Percentiles rank a stretch among this genome's conserved stretches.
Conservation (phyloP, 257 asterid species). For the Verbascum thapsus region DNA sequence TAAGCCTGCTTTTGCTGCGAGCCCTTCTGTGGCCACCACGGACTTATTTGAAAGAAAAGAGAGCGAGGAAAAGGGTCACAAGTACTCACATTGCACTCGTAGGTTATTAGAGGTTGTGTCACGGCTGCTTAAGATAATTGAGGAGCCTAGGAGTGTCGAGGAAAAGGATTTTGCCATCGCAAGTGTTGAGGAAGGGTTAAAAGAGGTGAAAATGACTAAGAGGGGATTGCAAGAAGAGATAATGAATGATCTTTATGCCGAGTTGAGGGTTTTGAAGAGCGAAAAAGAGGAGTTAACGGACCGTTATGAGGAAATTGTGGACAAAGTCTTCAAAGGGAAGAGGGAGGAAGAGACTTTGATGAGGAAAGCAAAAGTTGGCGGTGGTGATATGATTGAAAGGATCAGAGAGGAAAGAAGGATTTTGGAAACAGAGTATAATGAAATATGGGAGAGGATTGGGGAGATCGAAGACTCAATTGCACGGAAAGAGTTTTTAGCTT, state of each 20-base stretch:
- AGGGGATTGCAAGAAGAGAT: slow-evolving; percentile 63
- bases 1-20: slow-evolving; percentile 47
- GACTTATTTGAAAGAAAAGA: slow-evolving; percentile 29
- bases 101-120: slow-evolving; percentile 57
- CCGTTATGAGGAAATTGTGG: slow-evolving; percentile 44
- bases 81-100: slow-evolving; percentile 61
- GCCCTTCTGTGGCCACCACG: slow-evolving; percentile 29
- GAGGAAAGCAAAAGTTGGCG: slow-evolving; percentile 43
- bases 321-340: slow-evolving; percentile 35
- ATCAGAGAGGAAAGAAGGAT: slow-evolving; percentile 51
- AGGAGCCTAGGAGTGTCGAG: slow-evolving; percentile 44
- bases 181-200: slow-evolving; percentile 49
- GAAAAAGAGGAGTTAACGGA: slow-evolving; percentile 44
- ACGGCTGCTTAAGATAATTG: slow-evolving; percentile 51
- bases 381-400: slow-evolving; percentile 41
- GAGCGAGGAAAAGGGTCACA: slow-evolving; percentile 45
- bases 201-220: slow-evolving; percentile 57
- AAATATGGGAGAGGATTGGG: slow-evolving; percentile 58
- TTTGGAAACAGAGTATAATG: slow-evolving; percentile 54
- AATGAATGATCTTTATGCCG: slow-evolving; percentile 57
- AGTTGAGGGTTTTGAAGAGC: slow-evolving; percentile 48
- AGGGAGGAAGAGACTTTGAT: slow-evolving; percentile 49
- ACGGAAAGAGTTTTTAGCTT: slow-evolving; percentile 65
- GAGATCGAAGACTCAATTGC: slow-evolving; percentile 74
- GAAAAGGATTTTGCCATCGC: slow-evolving; percentile 36